Conservation (phyloP, 2,329 filamentous ascomycete species). For the Monascus ruber region DNA sequence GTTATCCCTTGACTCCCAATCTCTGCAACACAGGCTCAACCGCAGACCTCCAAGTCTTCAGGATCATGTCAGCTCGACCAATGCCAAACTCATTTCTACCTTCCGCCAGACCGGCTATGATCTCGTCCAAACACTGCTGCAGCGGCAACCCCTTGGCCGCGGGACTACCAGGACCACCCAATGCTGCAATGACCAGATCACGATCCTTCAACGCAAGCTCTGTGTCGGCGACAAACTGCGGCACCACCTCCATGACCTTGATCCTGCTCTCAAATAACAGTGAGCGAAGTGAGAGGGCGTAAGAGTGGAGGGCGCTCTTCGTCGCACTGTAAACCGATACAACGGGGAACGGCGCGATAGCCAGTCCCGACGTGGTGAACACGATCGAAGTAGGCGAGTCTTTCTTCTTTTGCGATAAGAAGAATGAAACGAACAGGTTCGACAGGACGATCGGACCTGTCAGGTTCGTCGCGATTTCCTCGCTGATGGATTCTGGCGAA, state of each 20-base stretch:
- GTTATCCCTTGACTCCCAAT: no score
- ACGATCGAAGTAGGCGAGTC: no score
- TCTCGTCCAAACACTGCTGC: neutral
- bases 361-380: no score
- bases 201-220: conserved; percentile 16
- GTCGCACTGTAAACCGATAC: conserved; percentile 23
- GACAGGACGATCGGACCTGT: conserved; percentile 18
- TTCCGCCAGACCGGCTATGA: neutral
- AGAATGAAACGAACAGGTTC: conserved; percentile 16
- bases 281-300: conserved; percentile 16
- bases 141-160: neutral
- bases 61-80: no score
- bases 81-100: neutral
- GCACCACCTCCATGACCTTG: conserved; percentile 24
- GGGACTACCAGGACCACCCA: neutral
- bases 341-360: conserved; percentile 1
- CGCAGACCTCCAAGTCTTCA: no score
- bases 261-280: conserved; percentile 15
- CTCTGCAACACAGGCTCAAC: no score
- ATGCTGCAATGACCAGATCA: neutral
- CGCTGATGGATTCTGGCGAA: conserved; percentile 8
- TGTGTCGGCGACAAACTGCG: conserved; percentile 25
- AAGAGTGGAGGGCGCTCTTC: conserved; percentile 21
- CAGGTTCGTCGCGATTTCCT: conserved; percentile 15
- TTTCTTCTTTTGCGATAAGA: conserved; percentile 1